Conservation (phyloP, 768 basidiomycete genomes). For the Calocera viscosa region DNA sequence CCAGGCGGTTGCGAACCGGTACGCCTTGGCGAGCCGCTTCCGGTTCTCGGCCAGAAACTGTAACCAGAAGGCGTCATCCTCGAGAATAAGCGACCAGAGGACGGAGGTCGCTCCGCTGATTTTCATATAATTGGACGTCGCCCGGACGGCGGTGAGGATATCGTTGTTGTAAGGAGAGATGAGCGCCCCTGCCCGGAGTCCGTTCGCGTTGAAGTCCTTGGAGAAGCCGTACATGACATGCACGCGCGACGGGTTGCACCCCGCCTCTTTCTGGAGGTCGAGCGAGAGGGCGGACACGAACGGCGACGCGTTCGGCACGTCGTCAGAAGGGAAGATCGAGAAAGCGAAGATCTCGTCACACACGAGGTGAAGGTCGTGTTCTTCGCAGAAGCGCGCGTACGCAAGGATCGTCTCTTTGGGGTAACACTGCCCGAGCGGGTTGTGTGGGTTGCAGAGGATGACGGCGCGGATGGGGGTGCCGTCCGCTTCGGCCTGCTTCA, state of each 20-base stretch:
- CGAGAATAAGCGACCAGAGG: slow-evolving; percentile 19
- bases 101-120: slow-evolving; percentile 18
- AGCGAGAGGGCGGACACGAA: neutral
- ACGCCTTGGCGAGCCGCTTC: slow-evolving; percentile 13
- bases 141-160: slow-evolving; percentile 18
- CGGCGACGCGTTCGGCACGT: neutral
- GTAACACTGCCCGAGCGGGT: slow-evolving; percentile 8
- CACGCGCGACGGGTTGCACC: neutral
- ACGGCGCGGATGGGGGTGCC: neutral
- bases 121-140: slow-evolving; percentile 20
- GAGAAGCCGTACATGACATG: slow-evolving; percentile 14
- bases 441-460: slow-evolving; percentile 10
- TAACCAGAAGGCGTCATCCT: slow-evolving; percentile 13
- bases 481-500: neutral
- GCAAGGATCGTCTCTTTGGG: neutral
- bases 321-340: neutral
- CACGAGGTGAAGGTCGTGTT: slow-evolving; percentile 4
- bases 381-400: neutral
- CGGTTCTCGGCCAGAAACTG: slow-evolving; percentile 17
- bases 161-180: slow-evolving; percentile 20
- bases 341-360: slow-evolving; percentile 9
- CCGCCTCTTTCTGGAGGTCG: neutral
- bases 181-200: slow-evolving; percentile 20
- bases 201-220: slow-evolving; percentile 23
- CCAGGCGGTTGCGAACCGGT: slow-evolving; percentile 13